Percentiles rank a stretch among this genome's conserved stretches.
Conservation (phyloP, 2,329 filamentous ascomycete species). For the Monilinia laxa region DNA sequence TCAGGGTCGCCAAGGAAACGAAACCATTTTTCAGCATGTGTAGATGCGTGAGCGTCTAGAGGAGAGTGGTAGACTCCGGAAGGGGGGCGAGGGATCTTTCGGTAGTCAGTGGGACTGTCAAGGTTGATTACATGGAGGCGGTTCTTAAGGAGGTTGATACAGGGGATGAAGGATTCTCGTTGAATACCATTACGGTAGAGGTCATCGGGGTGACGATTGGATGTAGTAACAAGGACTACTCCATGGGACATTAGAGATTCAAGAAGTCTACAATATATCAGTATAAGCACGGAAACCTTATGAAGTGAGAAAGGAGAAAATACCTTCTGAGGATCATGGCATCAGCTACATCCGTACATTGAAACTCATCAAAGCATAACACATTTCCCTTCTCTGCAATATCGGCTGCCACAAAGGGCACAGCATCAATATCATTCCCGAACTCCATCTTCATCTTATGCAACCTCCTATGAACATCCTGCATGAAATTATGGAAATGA, state of each 20-base stretch:
- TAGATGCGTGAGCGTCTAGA: constrained; percentile 71
- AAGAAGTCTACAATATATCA: constrained; percentile 57
- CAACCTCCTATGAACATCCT: constrained; percentile 87
- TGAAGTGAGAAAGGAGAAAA: constrained; percentile 22
- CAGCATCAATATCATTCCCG: constrained; percentile 83
- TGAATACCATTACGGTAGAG: constrained; percentile 98
- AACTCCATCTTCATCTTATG: constrained; percentile 88
- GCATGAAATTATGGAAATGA: constrained; percentile 99
- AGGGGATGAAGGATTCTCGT: constrained; percentile 90
- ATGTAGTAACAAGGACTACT: constrained; percentile 94
- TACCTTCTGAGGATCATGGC: constrained; percentile 91
- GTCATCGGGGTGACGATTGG: constrained; percentile 93
- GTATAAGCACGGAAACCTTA: constrained; percentile 8
- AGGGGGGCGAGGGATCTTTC: constrained; percentile 89
- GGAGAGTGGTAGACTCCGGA: constrained; percentile 93
- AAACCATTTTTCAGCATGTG: constrained; percentile 94
- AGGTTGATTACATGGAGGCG: constrained; percentile 88
- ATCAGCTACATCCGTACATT: constrained; percentile 96
- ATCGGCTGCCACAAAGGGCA: constrained; percentile 92
- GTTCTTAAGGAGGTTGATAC: constrained; percentile 85
- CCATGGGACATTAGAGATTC: constrained; percentile 93
- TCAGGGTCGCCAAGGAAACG: constrained; percentile 80
- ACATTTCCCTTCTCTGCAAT: constrained; percentile 84
- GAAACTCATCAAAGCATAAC: constrained; percentile 97
- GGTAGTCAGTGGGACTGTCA: constrained; percentile 93